Percentiles rank a stretch among this genome's conserved stretches.
These are phyloP conservation scores for Pisolithus tinctorius DNA, from an alignment of 768 basidiomycete genomes.

Conservation along the genomic window DNA sequence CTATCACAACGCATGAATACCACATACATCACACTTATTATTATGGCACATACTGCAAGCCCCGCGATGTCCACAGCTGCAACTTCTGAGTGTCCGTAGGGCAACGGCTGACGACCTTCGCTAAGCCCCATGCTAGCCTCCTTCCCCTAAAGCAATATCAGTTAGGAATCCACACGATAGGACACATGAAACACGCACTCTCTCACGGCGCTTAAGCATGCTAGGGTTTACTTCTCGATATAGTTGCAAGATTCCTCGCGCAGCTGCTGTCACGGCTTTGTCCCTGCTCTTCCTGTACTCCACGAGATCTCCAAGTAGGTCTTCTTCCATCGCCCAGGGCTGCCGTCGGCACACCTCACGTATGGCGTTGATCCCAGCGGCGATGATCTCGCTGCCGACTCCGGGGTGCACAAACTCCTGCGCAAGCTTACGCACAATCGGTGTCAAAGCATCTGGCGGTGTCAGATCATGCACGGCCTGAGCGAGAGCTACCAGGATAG, in stretches of 20 bases:
- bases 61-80: slow-evolving; percentile 87
- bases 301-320: slow-evolving; percentile 84
- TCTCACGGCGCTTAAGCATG: slow-evolving; percentile 81
- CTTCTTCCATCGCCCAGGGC: slow-evolving; percentile 96
- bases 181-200: slow-evolving; percentile 41
- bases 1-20: slow-evolving; percentile 32
- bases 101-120: slow-evolving; percentile 58
- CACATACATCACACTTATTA: background rate
- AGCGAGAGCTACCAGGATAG: slow-evolving; percentile 89
- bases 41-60: slow-evolving; percentile 52
- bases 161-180: slow-evolving; percentile 6
- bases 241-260: slow-evolving; percentile 78
- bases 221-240: slow-evolving; percentile 96
- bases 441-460: slow-evolving; percentile 86
- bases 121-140: slow-evolving; percentile 74
- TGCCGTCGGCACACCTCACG: slow-evolving; percentile 92
- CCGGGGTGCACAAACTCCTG: slow-evolving; percentile 97
- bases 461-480: slow-evolving; percentile 94
- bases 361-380: slow-evolving; percentile 94
- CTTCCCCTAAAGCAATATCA: slow-evolving; percentile 59
- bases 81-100: slow-evolving; percentile 77
- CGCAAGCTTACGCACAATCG: slow-evolving; percentile 86
- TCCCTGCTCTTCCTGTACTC: slow-evolving; percentile 95
- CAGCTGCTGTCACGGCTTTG: slow-evolving; percentile 87
- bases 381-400: slow-evolving; percentile 90